Conservation (phyloP, 108 stramenopile species). For the Fragilaria crotonensis region DNA sequence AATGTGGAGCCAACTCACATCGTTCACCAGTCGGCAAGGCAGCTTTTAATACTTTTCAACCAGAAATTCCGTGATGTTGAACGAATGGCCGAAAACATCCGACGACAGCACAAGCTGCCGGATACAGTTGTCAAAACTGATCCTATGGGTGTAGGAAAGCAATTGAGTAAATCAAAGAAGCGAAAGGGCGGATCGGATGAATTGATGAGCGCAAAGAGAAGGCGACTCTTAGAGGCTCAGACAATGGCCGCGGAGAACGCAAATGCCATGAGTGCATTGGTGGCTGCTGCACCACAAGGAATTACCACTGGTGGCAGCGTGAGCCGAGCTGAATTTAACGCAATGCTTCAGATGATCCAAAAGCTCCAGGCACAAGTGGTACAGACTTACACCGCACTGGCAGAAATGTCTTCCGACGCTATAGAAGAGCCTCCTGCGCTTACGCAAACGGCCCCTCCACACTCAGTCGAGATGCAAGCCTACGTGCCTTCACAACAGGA, state of each 20-base stretch:
- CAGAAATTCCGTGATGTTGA: conserved; percentile 71
- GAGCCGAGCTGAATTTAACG: conserved; percentile 62
- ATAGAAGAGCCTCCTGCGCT: conserved; percentile 20
- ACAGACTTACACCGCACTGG: conserved; percentile 51
- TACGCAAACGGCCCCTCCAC: background rate
- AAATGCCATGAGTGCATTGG: conserved; percentile 45
- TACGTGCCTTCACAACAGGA: background rate
- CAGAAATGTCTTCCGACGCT: conserved; percentile 23
- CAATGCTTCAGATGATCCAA: conserved; percentile 59
- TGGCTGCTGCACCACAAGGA: conserved; percentile 39
- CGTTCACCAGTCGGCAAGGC: conserved; percentile 74
- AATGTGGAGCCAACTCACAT: conserved; percentile 83
- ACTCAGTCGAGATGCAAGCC: background rate
- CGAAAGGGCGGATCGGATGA: conserved; percentile 39
- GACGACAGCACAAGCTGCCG: conserved; percentile 37
- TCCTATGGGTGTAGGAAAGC: conserved; percentile 31
- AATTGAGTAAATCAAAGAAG: conserved; percentile 45
- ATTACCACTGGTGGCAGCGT: conserved; percentile 31
- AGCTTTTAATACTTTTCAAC: conserved; percentile 64
- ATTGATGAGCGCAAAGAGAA: conserved; percentile 34
- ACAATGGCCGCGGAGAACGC: conserved; percentile 49
- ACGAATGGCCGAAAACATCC: conserved; percentile 34
- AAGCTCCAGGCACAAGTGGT: conserved; percentile 62
- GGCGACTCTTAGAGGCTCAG: conserved; percentile 43
- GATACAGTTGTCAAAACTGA: conserved; percentile 44